Percentiles rank a stretch among this genome's conserved stretches.
These are phyloP conservation scores for Stentor roeselii DNA, from an alignment of 73 alveolate genomes.

Conservation along the genomic window DNA sequence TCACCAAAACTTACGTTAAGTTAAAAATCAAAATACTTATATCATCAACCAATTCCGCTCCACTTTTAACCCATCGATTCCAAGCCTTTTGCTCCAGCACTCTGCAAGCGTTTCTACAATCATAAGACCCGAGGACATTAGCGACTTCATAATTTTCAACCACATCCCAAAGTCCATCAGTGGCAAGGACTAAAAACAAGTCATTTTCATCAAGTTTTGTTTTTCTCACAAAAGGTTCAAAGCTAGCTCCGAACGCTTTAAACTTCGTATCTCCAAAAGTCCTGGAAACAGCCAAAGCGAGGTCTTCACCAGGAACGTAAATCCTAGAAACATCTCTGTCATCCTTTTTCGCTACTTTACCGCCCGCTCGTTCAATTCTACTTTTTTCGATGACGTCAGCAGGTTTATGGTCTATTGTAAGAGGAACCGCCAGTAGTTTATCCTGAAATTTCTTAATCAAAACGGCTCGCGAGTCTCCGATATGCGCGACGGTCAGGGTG, in stretches of 20 bases:
- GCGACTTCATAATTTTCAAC: conserved; percentile 70
- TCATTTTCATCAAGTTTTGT: conserved; percentile 55
- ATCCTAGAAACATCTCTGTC: not conserved
- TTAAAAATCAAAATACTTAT: no score
- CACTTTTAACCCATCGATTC: no score
- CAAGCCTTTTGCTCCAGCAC: no score
- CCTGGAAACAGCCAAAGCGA: conserved; percentile 34
- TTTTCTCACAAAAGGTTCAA: conserved; percentile 37
- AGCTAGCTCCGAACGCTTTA: conserved; percentile 7
- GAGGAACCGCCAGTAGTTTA: not conserved
- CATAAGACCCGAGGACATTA: no score
- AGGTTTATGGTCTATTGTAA: conserved; percentile 29
- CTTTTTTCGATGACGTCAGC: not conserved
- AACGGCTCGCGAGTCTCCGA: conserved; percentile 34
- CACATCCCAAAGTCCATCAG: conserved; percentile 85
- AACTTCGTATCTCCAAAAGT: conserved; percentile 21
- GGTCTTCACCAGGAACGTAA: not conserved
- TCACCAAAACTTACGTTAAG: not conserved
- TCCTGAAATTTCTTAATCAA: not conserved
- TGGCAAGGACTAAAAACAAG: conserved; percentile 61
- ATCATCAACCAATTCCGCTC: not conserved
- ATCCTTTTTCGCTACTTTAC: not conserved
- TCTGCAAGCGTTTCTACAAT: no score
- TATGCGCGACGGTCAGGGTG: conserved; percentile 25
- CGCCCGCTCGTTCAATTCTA: not conserved